A percentile compares a stretch with the other conserved stretches of the same genome.
These are phyloP conservation scores for Globisporangium uncinulatum DNA, from an alignment of 352 stramenopile species.

Conservation along the genomic window DNA sequence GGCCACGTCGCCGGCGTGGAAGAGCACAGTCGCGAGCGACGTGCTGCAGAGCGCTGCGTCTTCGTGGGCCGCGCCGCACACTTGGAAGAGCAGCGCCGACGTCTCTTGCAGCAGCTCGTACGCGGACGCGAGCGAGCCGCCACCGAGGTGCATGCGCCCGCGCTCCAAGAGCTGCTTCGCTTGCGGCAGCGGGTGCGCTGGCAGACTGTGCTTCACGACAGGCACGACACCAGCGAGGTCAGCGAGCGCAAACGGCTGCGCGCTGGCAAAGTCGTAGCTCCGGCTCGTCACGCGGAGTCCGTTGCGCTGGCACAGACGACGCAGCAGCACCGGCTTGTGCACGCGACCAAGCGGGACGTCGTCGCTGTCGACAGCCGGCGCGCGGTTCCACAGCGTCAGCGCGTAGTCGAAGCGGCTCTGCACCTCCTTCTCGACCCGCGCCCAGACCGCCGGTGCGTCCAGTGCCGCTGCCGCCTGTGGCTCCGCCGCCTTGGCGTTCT, in stretches of 20 bases:
- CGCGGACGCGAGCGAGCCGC: conserved; percentile 63
- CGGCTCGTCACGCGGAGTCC: conserved; percentile 89
- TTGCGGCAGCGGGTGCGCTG: conserved; percentile 65
- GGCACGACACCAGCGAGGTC: conserved; percentile 93
- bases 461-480: conserved; percentile 19
- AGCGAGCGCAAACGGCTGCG: conserved; percentile 80
- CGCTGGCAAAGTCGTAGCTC: conserved; percentile 79
- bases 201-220: conserved; percentile 91
- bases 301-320: conserved; percentile 91
- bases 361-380: conserved; percentile 19
- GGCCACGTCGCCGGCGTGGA: conserved; percentile 87
- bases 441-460: conserved; percentile 46
- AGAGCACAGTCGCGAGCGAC: conserved; percentile 89
- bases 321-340: conserved; percentile 81
- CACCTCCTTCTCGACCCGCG: conserved; percentile 54
- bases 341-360: conserved; percentile 36
- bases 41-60: conserved; percentile 91
- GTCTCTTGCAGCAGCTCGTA: conserved; percentile 90
- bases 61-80: conserved; percentile 90
- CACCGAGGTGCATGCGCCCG: conserved; percentile 76
- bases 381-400: conserved; percentile 59
- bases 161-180: conserved; percentile 86
- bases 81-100: conserved; percentile 91
- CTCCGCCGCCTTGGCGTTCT: conserved; percentile 24
- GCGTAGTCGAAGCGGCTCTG: conserved; percentile 75